These are phyloP conservation scores for Aschersonia sp. DNA, from an alignment of 2,329 filamentous ascomycete genomes.

Conservation along the genomic window DNA sequence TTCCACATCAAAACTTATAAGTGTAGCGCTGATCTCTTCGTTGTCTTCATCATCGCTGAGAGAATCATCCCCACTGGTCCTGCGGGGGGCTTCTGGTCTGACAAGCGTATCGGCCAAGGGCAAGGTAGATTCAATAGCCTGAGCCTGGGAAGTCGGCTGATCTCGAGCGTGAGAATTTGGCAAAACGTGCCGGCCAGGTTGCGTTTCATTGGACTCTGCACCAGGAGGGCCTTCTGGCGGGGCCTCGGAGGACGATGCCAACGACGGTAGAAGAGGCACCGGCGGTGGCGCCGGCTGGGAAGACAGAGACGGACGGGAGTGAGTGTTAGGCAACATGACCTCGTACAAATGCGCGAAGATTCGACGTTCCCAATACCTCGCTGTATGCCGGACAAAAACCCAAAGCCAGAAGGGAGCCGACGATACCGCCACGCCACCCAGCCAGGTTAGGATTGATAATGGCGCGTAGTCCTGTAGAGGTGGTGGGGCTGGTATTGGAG, in stretches of 20 bases:
- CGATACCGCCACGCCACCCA: conserved; percentile 24
- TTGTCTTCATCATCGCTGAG: conserved; percentile 41
- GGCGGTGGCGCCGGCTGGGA: conserved; percentile 10
- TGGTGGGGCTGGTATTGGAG: conserved; percentile 33
- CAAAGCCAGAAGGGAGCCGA: conserved; percentile 32
- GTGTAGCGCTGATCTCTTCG: conserved; percentile 37
- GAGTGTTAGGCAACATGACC: conserved; percentile 22
- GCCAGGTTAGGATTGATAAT: conserved; percentile 27
- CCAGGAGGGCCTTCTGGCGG: background rate
- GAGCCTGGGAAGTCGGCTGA: background rate
- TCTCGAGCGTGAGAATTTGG: too few species aligned
- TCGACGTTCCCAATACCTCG: conserved; percentile 18
- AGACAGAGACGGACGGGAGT: conserved; percentile 10
- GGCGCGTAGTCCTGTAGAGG: conserved; percentile 21
- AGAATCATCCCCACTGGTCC: conserved; percentile 36
- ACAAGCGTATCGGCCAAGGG: conserved; percentile 11
- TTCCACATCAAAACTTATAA: conserved; percentile 48
- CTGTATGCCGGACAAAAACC: conserved; percentile 25
- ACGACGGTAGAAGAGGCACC: background rate
- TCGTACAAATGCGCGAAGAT: conserved; percentile 25
- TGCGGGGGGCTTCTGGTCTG: conserved; percentile 19
- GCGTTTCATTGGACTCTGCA: too few species aligned
- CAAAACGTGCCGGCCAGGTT: too few species aligned
- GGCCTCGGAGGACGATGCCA: background rate
- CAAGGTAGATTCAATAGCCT: conserved; percentile 15